A percentile compares a stretch with the other conserved stretches of the same genome.
Conservation (phyloP, 1,139 yeast genomes). For the Scheffersomyces titani region DNA sequence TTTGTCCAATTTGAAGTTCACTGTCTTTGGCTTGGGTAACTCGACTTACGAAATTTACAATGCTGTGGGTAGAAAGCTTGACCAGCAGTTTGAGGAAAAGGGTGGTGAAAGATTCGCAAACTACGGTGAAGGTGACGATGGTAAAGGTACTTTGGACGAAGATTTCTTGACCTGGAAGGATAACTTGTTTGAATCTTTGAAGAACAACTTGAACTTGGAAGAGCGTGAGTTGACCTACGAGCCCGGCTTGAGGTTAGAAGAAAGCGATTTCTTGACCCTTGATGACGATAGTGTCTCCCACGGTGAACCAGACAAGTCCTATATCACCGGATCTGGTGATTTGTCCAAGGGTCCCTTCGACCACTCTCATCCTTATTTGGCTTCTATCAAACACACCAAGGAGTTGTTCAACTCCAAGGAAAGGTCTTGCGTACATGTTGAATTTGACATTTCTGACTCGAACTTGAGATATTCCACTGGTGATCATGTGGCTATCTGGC, state of each 20-base stretch:
- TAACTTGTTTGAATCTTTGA: constrained; percentile 63
- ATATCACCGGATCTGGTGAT: constrained; percentile 45
- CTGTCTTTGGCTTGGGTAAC: constrained; percentile 90
- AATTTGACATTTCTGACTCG: constrained; percentile 75
- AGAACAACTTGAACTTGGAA: constrained; percentile 62
- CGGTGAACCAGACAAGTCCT: constrained; percentile 82
- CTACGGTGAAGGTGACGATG: constrained; percentile 93
- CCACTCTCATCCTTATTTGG: constrained; percentile 80
- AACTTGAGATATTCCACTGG: constrained; percentile 89
- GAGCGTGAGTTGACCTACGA: constrained; percentile 79
- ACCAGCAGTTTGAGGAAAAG: constrained; percentile 50
- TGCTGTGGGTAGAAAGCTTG: constrained; percentile 70
- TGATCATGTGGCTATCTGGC: constrained; percentile 95
- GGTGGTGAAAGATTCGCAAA: constrained; percentile 75
- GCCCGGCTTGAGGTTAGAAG: constrained; percentile 62
- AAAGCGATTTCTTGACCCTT: constrained; percentile 24
- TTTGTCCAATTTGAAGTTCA: constrained; percentile 63
- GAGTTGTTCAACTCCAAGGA: constrained; percentile 70
- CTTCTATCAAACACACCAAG: constrained; percentile 58
- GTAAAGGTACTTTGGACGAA: constrained; percentile 92
- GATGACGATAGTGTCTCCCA: constrained; percentile 55
- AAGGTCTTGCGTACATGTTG: constrained; percentile 88
- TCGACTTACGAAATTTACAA: constrained; percentile 91
- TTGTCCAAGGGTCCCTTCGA: constrained; percentile 77
- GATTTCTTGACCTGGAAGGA: constrained; percentile 95